Base-by-base conservation (phyloP, 2,329 filamentous ascomycete genomes). In the Curvularia spicifera region DNA sequence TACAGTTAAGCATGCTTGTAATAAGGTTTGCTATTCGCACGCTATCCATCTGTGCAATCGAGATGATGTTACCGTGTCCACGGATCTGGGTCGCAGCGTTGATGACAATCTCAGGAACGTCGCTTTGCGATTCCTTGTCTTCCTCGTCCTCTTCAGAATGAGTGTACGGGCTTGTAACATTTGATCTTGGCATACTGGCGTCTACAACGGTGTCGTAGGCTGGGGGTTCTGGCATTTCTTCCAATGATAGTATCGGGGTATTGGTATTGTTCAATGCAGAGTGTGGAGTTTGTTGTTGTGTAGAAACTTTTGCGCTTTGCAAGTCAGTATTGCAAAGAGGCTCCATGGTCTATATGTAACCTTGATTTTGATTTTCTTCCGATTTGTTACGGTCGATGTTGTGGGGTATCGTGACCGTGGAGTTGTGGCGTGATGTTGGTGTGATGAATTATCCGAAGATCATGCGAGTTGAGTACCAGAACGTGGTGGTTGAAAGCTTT, bases 1-100 rank as follows among this genome's bases (percentile, higher is more conserved):
- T 63, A 18, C 47, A 40, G 9, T 65, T 61, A 35, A 75, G 49
- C 44, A 74, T 54, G 39, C 53, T 50, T 18, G 64, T 59, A 24
- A 75, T 57, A 35, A 75, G 57, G 22, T 60, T 71, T 31, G 71
- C 69, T 60, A 76, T 69, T 18, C 67, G 57, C 31, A 58, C 59
- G 29, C 64, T 70, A 44, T 76, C 72, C 67, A 76, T 68, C 31
- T 71, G 71, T 20, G 68, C 65, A 33, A 73, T 69, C 24, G 68
- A 71, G 29, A 76, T 66, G 28, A 76, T 75, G 56, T 76, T 76
- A 4, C 69, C 72, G 18, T 71, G 67, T 39, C 72, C 72, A 31
- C 72, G 62, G 40, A 76, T 69, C 44, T 76, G 72, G 8, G 72
- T 75, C 0, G 68, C 64, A 7, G 73, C 71, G 56, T 76, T 76